Evolutionary conservation across 148 eudicot species (phyloP).

Genomic region (Camellia sinensis): DNA sequence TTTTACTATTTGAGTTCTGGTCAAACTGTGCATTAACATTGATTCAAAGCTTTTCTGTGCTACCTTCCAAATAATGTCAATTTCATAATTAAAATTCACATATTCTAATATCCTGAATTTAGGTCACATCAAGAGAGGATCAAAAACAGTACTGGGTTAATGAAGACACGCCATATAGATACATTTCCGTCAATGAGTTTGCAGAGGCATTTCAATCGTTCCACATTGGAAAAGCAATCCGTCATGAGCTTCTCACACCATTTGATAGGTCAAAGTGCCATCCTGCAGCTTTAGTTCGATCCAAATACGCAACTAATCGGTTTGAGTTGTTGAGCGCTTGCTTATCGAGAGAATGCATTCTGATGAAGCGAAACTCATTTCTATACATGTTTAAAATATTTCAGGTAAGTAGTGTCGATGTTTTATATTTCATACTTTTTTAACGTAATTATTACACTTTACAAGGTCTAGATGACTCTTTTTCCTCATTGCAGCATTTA

Average conservation of each 20-base stretch:
- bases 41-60: neutral
- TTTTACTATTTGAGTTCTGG: no score
- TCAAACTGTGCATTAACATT: no score
- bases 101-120: neutral
- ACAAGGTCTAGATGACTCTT: neutral
- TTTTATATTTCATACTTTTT: neutral
- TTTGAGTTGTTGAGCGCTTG: neutral
- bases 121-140: constrained; percentile 3
- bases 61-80: neutral
- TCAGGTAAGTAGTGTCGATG: neutral
- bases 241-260: neutral
- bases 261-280: neutral
- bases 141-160: neutral
- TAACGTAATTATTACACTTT: neutral
- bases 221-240: neutral
- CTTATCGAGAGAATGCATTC: neutral
- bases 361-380: neutral
- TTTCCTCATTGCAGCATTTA: neutral
- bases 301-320: neutral
- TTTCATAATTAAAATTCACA: neutral
- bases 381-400: neutral
- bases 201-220: neutral
- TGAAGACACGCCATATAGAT: neutral
- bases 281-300: neutral
- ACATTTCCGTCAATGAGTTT: constrained; percentile 1